Base-by-base conservation (phyloP, 495 filamentous ascomycete species). In the Neurospora sp. region DNA sequence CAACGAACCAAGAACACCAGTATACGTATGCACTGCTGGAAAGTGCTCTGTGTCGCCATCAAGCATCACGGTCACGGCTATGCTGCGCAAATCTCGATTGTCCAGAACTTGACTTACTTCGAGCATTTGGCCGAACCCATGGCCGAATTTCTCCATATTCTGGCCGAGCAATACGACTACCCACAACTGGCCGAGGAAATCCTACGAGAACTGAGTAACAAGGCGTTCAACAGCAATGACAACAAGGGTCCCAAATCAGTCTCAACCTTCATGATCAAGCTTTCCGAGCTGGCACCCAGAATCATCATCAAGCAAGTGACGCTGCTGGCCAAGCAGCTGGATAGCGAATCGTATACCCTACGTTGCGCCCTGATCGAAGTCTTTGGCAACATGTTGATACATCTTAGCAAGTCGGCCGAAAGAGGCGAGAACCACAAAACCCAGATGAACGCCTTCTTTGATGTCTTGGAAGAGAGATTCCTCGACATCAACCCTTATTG, bases 41-140 rank as follows among this genome's bases (percentile, higher is more conserved):
- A 97, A 81, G 95, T 98, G 27, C 86, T 98, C 4, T 98, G 96
- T 78, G 93, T 98, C 70, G 94, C 96, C 40, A 90, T 98, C 59
- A 99, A 99, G 82, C 96, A 99, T 79, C 96, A 99, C 80, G 96
- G 96, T 4, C 96, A 99, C 80, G 96, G 90, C 73, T 98, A 97
- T 79, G 94, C 93, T 68, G 96, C 96, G 27, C 96, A 98, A 88
- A 98, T 96, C 7, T 96, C 94, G 9, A 97, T 98, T 79, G 92
- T 98, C 68, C 96, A 98, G 78, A 98, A 94, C 76, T 83, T 99
- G 72, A 96, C 96, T 0, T 99, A 99, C 81, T 99, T 98, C 73
- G 96, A 99, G 81, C 96, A 99, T 80, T 83, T 99, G 17, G 94
- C 96, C 0, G 96, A 99, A 79, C 96, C 96, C 0, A 99, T 99